These are phyloP conservation scores for Monocercomonoides exilis DNA, from an alignment of 78 protist genomes.

Conservation along the genomic window DNA sequence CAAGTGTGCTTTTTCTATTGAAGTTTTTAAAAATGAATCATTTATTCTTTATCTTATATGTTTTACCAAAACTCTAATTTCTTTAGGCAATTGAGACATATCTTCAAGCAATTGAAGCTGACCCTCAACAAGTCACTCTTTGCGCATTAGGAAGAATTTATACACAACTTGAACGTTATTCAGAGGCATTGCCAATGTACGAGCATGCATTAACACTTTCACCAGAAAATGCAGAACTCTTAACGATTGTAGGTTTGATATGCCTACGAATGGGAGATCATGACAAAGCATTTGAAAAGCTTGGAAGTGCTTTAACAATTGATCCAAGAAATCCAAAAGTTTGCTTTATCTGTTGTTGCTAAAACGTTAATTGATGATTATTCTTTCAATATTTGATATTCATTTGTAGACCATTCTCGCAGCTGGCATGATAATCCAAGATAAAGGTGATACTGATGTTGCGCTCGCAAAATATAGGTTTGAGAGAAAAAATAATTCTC, in stretches of 20 bases:
- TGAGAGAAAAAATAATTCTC: constrained; percentile 4
- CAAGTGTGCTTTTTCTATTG: constrained; percentile 17
- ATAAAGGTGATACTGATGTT: constrained; percentile 56
- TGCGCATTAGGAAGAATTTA: background rate
- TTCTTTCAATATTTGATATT: background rate
- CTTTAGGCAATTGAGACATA: background rate
- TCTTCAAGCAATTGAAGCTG: background rate
- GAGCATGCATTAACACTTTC: constrained; percentile 9
- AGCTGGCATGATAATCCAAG: constrained; percentile 68
- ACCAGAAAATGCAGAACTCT: constrained; percentile 61
- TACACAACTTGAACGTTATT: background rate
- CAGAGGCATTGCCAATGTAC: background rate
- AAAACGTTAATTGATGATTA: background rate
- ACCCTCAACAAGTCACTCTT: constrained; percentile 1
- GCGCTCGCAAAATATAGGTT: constrained; percentile 66
- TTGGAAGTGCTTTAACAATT: constrained; percentile 56
- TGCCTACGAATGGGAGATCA: constrained; percentile 46
- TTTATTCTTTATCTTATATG: too few relatives aligned
- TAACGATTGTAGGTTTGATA: constrained; percentile 59
- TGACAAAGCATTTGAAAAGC: constrained; percentile 52
- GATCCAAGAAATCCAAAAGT: constrained; percentile 53
- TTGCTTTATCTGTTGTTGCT: background rate
- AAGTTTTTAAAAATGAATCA: constrained; percentile 2
- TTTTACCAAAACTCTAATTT: background rate
- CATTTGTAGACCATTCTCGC: constrained; percentile 53